Conservation (phyloP, 306 rosid species). For the Dicorynia guianensis region DNA sequence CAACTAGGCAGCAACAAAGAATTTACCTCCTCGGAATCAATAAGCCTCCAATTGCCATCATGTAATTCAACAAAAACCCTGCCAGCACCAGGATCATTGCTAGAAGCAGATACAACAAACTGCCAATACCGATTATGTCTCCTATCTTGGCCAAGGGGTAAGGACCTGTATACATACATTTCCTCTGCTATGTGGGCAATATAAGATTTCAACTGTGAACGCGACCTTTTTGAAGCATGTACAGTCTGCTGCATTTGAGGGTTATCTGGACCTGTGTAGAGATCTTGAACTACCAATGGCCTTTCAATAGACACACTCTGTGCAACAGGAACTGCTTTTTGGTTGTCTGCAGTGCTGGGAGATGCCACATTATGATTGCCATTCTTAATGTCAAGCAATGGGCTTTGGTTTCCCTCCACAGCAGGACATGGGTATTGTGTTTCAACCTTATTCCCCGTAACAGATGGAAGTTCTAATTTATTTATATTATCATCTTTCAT, state of each 20-base stretch:
- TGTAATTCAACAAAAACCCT: conserved; percentile 86
- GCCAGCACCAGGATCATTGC: conserved; percentile 97
- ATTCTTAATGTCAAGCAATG: conserved; percentile 66
- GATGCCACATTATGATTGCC: conserved; percentile 61
- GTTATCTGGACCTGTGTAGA: conserved; percentile 69
- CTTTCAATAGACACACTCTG: conserved; percentile 63
- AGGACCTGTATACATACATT: conserved; percentile 92
- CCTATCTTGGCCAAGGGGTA: conserved; percentile 99
- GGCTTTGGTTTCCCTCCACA: conserved; percentile 81
- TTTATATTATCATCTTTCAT: conserved; percentile 72
- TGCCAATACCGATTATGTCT: conserved; percentile 96
- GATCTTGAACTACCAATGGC: conserved; percentile 61
- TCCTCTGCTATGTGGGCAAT: conserved; percentile 94
- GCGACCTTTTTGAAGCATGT: conserved; percentile 86
- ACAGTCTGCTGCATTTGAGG: conserved; percentile 73
- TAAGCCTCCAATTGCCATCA: conserved; percentile 90
- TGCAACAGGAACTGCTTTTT: conserved; percentile 52
- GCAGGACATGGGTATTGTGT: conserved; percentile 57
- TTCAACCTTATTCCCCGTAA: conserved; percentile 68
- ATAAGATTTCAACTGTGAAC: conserved; percentile 92
- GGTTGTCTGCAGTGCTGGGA: conserved; percentile 72
- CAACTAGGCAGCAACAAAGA: conserved; percentile 12
- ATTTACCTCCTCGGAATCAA: conserved; percentile 93
- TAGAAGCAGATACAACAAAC: conserved; percentile 92
- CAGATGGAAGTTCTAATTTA: conserved; percentile 68